These are phyloP conservation scores for Wickerhamiella siamensis DNA, from an alignment of 805 yeast species.

Conservation along the genomic window DNA sequence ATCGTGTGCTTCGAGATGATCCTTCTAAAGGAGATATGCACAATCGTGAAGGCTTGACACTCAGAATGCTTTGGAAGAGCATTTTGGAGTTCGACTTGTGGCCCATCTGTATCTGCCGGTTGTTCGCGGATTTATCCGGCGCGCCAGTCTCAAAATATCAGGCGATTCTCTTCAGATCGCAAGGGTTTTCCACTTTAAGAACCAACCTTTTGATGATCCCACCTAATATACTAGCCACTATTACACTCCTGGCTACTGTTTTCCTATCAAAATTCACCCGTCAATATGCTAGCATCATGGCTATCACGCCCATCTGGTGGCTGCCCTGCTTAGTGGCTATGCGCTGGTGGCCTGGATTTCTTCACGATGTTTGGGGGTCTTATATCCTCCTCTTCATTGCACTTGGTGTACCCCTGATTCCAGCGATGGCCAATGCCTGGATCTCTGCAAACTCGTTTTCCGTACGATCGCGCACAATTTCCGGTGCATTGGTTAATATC, in stretches of 20 bases:
- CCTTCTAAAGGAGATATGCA: slow-evolving; percentile 55
- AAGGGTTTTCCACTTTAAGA: slow-evolving; percentile 39
- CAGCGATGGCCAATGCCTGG: slow-evolving; percentile 27
- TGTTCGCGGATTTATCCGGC: slow-evolving; percentile 30
- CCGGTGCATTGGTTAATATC: slow-evolving; percentile 53
- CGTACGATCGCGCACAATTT: slow-evolving; percentile 48
- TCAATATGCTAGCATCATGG: slow-evolving; percentile 10
- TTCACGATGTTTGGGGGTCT: slow-evolving; percentile 20
- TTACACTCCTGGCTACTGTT: slow-evolving; percentile 17
- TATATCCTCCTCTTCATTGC: slow-evolving; percentile 20
- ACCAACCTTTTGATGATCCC: slow-evolving; percentile 44
- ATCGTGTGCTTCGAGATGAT: slow-evolving; percentile 47
- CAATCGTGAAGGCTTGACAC: slow-evolving; percentile 39
- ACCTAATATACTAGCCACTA: slow-evolving; percentile 20
- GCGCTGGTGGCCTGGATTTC: slow-evolving; percentile 18
- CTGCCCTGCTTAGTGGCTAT: slow-evolving; percentile 12
- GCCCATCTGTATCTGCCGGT: slow-evolving; percentile 40
- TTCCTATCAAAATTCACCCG: slow-evolving; percentile 6
- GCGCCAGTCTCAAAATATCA: slow-evolving; percentile 31
- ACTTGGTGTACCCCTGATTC: slow-evolving; percentile 19
- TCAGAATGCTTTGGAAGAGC: slow-evolving; percentile 29
- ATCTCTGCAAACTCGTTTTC: slow-evolving; percentile 48
- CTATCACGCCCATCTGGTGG: slow-evolving; percentile 13
- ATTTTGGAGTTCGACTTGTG: slow-evolving; percentile 38
- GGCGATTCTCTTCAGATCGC: slow-evolving; percentile 33